phyloP scores from a whole-genome alignment of 176 grass and related monocot genomes.

The Areca catechu region DNA sequence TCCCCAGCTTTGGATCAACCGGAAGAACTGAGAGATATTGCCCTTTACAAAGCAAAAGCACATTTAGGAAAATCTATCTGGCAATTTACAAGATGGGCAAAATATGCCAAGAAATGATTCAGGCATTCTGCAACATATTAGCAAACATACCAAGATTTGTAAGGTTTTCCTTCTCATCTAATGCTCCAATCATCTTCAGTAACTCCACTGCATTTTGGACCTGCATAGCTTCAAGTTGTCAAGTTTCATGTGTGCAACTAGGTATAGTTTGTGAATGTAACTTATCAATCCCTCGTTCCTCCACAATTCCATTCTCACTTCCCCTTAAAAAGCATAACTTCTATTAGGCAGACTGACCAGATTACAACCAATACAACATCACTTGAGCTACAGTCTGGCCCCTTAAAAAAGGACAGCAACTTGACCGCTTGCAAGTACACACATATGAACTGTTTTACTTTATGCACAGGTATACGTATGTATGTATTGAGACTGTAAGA shows the following conservation, averaged over 20 bases:
- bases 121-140: background rate
- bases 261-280: no score
- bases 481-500: no score
- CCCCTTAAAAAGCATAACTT: no score
- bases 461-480: no score
- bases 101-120: background rate
- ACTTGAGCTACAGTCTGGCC: no score
- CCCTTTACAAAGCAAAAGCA: conserved; percentile 36
- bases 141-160: conserved; percentile 66
- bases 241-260: background rate
- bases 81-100: background rate
- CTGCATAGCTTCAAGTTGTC: conserved; percentile 33
- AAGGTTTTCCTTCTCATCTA: conserved; percentile 77
- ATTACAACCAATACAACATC: no score
- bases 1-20: conserved; percentile 91
- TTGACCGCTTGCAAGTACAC: no score
- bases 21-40: conserved; percentile 92
- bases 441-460: no score
- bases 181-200: conserved; percentile 85
- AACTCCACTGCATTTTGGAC: conserved; percentile 95
- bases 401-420: no score
- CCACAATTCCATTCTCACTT: no score
- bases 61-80: conserved; percentile 19
- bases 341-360: no score
- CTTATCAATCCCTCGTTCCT: no score